Evolutionary conservation across 805 yeast genomes (phyloP).

Genomic region (Candida pini): DNA sequence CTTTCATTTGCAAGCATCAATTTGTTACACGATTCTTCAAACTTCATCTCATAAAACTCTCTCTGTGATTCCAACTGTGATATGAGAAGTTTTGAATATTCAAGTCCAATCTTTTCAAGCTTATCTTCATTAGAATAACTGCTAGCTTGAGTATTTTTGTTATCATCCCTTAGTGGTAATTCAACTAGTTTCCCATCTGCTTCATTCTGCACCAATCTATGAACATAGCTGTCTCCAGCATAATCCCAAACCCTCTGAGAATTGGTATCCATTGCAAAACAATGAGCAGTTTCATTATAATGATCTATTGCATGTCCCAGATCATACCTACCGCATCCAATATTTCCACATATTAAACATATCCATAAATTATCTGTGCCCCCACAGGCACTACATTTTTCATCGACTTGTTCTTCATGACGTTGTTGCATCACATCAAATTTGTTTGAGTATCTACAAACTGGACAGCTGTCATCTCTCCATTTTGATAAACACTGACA

Average conservation of each 20-base stretch:
- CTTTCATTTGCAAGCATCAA: slow-evolving; percentile 13
- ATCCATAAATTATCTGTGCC: slow-evolving; percentile 71
- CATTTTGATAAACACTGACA: slow-evolving; percentile 83
- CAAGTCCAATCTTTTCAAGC: slow-evolving; percentile 57
- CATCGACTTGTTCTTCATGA: slow-evolving; percentile 26
- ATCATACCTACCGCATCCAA: slow-evolving; percentile 90
- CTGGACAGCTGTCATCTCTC: slow-evolving; percentile 89
- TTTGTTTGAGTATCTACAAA: slow-evolving; percentile 69
- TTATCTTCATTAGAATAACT: slow-evolving; percentile 31
- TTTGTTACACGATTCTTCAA: slow-evolving; percentile 27
- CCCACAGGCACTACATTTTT: slow-evolving; percentile 53
- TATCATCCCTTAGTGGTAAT: slow-evolving; percentile 37
- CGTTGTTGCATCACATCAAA: slow-evolving; percentile 14
- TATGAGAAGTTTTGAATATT: slow-evolving; percentile 71
- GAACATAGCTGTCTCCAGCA: slow-evolving; percentile 87
- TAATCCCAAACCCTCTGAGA: slow-evolving; percentile 94
- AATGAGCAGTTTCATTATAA: slow-evolving; percentile 70
- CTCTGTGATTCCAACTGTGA: slow-evolving; percentile 84
- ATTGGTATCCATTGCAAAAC: slow-evolving; percentile 82
- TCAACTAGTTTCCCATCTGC: slow-evolving; percentile 89
- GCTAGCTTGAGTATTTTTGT: slow-evolving; percentile 8
- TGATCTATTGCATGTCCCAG: slow-evolving; percentile 83
- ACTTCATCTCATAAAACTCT: slow-evolving; percentile 64
- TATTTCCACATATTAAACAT: slow-evolving; percentile 81
- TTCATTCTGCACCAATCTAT: slow-evolving; percentile 76